phyloP scores from a whole-genome alignment of 2,329 filamentous ascomycete genomes.

The Westerdykella ornata region DNA sequence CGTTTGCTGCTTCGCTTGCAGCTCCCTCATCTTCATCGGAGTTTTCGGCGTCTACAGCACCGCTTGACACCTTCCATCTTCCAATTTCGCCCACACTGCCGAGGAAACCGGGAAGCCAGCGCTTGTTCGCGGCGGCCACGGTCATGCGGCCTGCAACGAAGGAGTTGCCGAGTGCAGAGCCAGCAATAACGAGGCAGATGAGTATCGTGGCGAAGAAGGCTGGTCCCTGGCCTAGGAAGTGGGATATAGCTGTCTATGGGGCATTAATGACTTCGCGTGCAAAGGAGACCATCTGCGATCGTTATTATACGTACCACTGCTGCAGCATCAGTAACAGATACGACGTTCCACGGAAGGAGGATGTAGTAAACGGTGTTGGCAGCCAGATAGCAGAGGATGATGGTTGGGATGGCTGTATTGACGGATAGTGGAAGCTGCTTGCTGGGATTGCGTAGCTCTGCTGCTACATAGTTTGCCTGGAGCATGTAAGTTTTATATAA shows the following conservation, averaged over 20 bases:
- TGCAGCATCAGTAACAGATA: slow-evolving; percentile 56
- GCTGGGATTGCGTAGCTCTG: slow-evolving; percentile 28
- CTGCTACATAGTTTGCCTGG: slow-evolving; percentile 36
- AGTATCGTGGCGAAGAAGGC: slow-evolving; percentile 49
- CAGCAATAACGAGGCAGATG: slow-evolving; percentile 57
- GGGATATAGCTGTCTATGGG: slow-evolving; percentile 25
- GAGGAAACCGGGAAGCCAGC: slow-evolving; percentile 25
- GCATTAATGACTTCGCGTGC: background rate
- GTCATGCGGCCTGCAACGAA: slow-evolving; percentile 60
- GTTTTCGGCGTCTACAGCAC: slow-evolving; percentile 1
- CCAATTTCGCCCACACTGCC: slow-evolving; percentile 28
- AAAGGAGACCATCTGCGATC: background rate
- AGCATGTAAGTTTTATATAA: background rate
- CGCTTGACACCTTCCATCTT: slow-evolving; percentile 17
- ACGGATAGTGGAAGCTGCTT: slow-evolving; percentile 54
- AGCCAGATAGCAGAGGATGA: slow-evolving; percentile 54
- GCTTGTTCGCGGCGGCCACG: slow-evolving; percentile 47
- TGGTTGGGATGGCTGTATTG: slow-evolving; percentile 56
- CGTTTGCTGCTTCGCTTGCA: slow-evolving; percentile 9
- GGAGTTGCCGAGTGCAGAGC: slow-evolving; percentile 56
- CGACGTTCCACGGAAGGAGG: slow-evolving; percentile 53
- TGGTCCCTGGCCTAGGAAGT: slow-evolving; percentile 50
- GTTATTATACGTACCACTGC: slow-evolving; percentile 48
- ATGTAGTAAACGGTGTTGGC: slow-evolving; percentile 59
- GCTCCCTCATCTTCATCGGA: too few relatives aligned